phyloP scores from a whole-genome alignment of 208 protist genomes.

The Dictyostelium gargantuum region DNA sequence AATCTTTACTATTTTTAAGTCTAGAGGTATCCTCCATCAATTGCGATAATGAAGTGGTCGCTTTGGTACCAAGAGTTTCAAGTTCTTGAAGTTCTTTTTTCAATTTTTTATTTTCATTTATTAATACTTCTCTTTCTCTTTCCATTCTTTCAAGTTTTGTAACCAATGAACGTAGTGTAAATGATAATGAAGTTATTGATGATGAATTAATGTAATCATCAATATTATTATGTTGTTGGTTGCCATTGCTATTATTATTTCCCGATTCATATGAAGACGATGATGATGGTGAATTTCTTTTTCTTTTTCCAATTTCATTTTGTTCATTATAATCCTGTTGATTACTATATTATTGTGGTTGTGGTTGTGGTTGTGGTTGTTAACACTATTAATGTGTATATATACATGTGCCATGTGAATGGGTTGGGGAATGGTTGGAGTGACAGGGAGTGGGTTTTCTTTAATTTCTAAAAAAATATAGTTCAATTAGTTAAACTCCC shows the following conservation, averaged over 20 bases:
- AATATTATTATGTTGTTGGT: too few relatives aligned
- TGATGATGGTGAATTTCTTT: not conserved
- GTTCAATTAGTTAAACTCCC: too few relatives aligned
- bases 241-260: not conserved
- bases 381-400: too few relatives aligned
- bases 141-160: slow-evolving; percentile 51
- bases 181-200: not conserved
- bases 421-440: too few relatives aligned
- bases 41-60: not conserved
- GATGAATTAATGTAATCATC: not conserved
- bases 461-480: too few relatives aligned
- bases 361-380: not conserved
- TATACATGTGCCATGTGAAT: too few relatives aligned
- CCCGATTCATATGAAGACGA: not conserved
- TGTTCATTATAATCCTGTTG: not conserved
- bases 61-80: not conserved
- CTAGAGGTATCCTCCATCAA: slow-evolving; percentile 42
- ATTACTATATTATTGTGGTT: not conserved
- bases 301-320: not conserved
- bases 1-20: slow-evolving; percentile 30
- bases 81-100: slow-evolving; percentile 14
- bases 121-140: slow-evolving; percentile 40
- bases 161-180: not conserved
- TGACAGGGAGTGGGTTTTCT: too few relatives aligned
- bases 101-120: slow-evolving; percentile 47